Conservation (phyloP, 148 eudicot species). For the Oxyria digyna region DNA sequence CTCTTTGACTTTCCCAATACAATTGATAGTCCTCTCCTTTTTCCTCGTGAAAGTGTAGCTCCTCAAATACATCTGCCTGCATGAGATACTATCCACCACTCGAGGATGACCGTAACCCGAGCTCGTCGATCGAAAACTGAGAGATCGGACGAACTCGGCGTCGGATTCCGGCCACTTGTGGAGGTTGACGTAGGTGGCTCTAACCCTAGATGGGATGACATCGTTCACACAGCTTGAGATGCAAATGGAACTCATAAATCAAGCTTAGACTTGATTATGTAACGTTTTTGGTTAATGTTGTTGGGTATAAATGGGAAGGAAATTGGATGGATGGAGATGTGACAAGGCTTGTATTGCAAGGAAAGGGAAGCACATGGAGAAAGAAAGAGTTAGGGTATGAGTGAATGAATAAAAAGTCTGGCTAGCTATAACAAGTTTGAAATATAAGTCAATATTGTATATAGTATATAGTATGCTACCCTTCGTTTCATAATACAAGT, state of each 20-base stretch:
- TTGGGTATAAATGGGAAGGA: background rate
- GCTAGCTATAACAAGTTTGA: background rate
- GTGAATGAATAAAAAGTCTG: background rate
- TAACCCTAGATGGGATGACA: constrained; percentile 24
- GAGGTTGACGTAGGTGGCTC: constrained; percentile 59
- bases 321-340: background rate
- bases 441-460: background rate
- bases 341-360: background rate
- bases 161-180: constrained; percentile 89
- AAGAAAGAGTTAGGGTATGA: background rate
- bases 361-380: no score
- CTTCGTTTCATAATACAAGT: no score
- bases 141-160: constrained; percentile 49
- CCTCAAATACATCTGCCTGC: constrained; percentile 60
- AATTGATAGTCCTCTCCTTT: constrained; percentile 56
- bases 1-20: constrained; percentile 39
- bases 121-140: constrained; percentile 11
- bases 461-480: background rate
- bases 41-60: constrained; percentile 73
- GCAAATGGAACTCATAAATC: constrained; percentile 39
- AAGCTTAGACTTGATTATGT: no score
- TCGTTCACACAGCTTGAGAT: constrained; percentile 40
- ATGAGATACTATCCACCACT: constrained; percentile 71
- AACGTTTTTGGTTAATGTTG: background rate
- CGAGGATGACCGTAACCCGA: constrained; percentile 11